Evolutionary conservation across 176 grass and related monocot genomes (phyloP), one percentile per base, ranked within the genome.

Genomic region (Oryza coarctata): DNA sequence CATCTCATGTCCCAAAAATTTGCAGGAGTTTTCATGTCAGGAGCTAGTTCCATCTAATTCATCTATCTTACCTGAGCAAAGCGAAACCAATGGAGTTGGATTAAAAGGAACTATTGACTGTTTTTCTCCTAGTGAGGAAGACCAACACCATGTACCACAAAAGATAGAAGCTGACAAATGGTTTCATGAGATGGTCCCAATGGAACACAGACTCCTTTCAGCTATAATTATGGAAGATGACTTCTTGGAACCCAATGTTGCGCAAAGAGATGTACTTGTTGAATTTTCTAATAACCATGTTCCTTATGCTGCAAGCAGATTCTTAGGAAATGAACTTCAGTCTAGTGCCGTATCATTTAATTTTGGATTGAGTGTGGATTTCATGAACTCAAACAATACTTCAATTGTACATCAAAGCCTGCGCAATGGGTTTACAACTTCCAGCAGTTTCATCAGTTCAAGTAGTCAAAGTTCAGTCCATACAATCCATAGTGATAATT

Each of bases 141-240:
- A 60, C 73, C 35, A 22, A 17, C 22, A 26, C 63, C 68, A 23
- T 66, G 81, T 20, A 50, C 13, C 63, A 61, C 77, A 80, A 60
- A 84, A 88, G 64, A 6, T 81, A 61, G 78, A 86, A 78, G 63
- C 82, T 29, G 86, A 77, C 28, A 83, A 86, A 58, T 94, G 87
- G 87, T 76, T 84, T 44, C 83, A 87, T 75, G 77, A 88, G 87
- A 83, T 89, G 66, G 71, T 80, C 64, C 91, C 91, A 63, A 77
- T 94, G 68, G 73, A 89, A 68, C 91, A 97, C n/a, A 91, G 82
- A 71, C 94, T 97, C 67, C 87, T 97, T 76, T 94, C 94, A 50
- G 89, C 94, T 80, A 86, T 97, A 67, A 90, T 94, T 44, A 77
- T 90, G 63, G 89, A 93, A 83, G 89, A 86, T 82, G 89, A 90